These are phyloP conservation scores for Dioscorea dumetorum DNA, from an alignment of 106 monocot species.

Conservation along the genomic window DNA sequence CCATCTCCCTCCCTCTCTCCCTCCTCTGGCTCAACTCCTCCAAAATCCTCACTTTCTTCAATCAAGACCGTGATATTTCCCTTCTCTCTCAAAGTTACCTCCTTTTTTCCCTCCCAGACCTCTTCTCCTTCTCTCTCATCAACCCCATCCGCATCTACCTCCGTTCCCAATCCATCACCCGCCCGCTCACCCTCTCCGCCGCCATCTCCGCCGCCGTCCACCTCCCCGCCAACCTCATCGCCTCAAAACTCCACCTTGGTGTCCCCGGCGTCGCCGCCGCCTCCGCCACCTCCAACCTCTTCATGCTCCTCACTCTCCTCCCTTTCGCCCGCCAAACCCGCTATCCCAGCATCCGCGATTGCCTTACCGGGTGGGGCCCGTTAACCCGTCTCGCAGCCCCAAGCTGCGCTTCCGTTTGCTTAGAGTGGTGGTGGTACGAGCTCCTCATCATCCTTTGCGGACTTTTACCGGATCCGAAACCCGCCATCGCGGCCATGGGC, in stretches of 20 bases:
- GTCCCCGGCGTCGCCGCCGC: slow-evolving; percentile 4
- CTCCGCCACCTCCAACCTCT: slow-evolving; percentile 5
- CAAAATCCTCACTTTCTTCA: slow-evolving; percentile 7
- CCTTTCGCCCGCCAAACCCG: neutral
- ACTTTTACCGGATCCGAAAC: slow-evolving; percentile 3
- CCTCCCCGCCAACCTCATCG: slow-evolving; percentile 1
- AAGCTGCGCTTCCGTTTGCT: slow-evolving; percentile 9
- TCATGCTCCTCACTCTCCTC: neutral
- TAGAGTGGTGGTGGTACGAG: slow-evolving; percentile 17
- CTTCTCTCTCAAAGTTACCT: slow-evolving; percentile 1
- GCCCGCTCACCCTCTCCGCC: slow-evolving; percentile 1
- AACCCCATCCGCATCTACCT: slow-evolving; percentile 8
- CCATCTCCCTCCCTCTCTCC: slow-evolving; percentile 1
- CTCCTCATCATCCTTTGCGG: slow-evolving; percentile 12
- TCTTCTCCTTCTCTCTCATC: slow-evolving; percentile 4
- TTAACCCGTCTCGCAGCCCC: slow-evolving; percentile 1
- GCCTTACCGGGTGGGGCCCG: slow-evolving; percentile 13
- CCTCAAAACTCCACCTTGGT: neutral
- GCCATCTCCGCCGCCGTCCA: slow-evolving; percentile 1
- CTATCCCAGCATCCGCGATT: neutral
- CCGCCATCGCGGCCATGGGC: slow-evolving; percentile 7
- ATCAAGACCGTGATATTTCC: slow-evolving; percentile 5
- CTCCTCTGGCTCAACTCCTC: slow-evolving; percentile 5
- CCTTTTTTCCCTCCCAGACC: slow-evolving; percentile 1
- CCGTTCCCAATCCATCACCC: slow-evolving; percentile 4